phyloP scores from a whole-genome alignment of 2,329 filamentous ascomycete genomes.

The Plectosphaerella sp. region DNA sequence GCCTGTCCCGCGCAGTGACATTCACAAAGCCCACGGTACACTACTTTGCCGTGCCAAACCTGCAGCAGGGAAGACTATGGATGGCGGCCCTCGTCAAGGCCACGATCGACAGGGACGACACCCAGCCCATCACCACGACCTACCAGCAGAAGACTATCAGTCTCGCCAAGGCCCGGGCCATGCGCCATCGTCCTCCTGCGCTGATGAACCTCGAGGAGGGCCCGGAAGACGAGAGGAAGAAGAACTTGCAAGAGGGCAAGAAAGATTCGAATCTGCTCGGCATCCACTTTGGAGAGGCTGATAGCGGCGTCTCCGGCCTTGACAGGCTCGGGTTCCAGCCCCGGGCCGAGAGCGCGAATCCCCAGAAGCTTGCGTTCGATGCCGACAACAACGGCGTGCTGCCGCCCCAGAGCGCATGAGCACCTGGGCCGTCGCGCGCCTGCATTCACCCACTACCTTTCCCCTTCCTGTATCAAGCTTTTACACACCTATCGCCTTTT shows the following conservation, averaged over 20 bases:
- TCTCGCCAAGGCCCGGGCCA: slow-evolving; percentile 77
- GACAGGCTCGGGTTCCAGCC: slow-evolving; percentile 28
- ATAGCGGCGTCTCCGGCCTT: slow-evolving; percentile 37
- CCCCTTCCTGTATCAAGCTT: neutral
- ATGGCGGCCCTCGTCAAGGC: slow-evolving; percentile 99
- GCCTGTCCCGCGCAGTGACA: slow-evolving; percentile 84
- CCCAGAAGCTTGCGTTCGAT: slow-evolving; percentile 18
- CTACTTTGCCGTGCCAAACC: slow-evolving; percentile 92
- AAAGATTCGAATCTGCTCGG: slow-evolving; percentile 33
- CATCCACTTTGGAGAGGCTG: slow-evolving; percentile 35
- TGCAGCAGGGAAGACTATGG: slow-evolving; percentile 86
- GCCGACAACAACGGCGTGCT: slow-evolving; percentile 18
- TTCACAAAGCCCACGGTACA: slow-evolving; percentile 97
- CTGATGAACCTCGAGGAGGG: slow-evolving; percentile 66
- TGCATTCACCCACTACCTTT: neutral
- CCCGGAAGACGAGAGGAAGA: slow-evolving; percentile 15
- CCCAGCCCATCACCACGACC: slow-evolving; percentile 75
- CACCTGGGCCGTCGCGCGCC: neutral
- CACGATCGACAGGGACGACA: slow-evolving; percentile 89
- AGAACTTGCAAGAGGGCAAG: slow-evolving; percentile 18
- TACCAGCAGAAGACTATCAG: slow-evolving; percentile 98
- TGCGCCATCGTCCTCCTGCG: slow-evolving; percentile 86
- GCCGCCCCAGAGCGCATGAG: slow-evolving; percentile 23
- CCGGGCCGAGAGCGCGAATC: slow-evolving; percentile 25
- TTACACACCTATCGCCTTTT: neutral